These are phyloP conservation scores for Arabidopsis suecica DNA, from an alignment of 345 rosid genomes.

Conservation along the genomic window DNA sequence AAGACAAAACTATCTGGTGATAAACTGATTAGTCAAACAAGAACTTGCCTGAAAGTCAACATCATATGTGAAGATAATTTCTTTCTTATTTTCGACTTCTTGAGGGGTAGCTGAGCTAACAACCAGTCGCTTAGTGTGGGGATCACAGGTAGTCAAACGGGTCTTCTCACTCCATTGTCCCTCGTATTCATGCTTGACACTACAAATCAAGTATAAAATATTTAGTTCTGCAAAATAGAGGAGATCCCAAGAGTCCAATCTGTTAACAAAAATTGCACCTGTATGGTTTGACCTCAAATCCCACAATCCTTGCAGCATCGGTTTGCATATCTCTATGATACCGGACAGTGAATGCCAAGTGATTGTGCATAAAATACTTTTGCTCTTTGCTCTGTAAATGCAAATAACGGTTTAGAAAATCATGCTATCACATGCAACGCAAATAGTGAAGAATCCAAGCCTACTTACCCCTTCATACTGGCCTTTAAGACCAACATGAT, in stretches of 20 bases:
- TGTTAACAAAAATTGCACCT: slow-evolving; percentile 55
- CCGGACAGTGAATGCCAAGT: slow-evolving; percentile 85
- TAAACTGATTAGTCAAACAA: slow-evolving; percentile 1
- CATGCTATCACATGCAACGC: neutral
- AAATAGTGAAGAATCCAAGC: slow-evolving; percentile 16
- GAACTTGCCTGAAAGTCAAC: slow-evolving; percentile 80
- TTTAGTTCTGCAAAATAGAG: neutral
- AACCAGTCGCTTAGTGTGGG: slow-evolving; percentile 73
- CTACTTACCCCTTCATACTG: slow-evolving; percentile 80
- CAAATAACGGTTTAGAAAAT: slow-evolving; percentile 32
- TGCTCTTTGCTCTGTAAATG: slow-evolving; percentile 79
- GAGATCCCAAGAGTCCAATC: neutral
- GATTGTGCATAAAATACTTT: slow-evolving; percentile 88
- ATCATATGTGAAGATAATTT: slow-evolving; percentile 87
- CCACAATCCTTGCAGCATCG: slow-evolving; percentile 89
- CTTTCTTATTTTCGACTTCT: slow-evolving; percentile 79
- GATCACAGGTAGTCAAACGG: slow-evolving; percentile 84
- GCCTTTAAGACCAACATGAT: slow-evolving; percentile 90
- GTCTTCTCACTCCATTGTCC: slow-evolving; percentile 75
- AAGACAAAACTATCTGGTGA: neutral
- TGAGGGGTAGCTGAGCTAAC: slow-evolving; percentile 86
- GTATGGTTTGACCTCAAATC: slow-evolving; percentile 93
- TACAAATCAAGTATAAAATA: slow-evolving; percentile 36
- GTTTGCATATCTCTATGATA: slow-evolving; percentile 79
- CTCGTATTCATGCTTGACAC: slow-evolving; percentile 85